phyloP scores from a whole-genome alignment of 768 basidiomycete genomes.

The Pluteus cervinus region DNA sequence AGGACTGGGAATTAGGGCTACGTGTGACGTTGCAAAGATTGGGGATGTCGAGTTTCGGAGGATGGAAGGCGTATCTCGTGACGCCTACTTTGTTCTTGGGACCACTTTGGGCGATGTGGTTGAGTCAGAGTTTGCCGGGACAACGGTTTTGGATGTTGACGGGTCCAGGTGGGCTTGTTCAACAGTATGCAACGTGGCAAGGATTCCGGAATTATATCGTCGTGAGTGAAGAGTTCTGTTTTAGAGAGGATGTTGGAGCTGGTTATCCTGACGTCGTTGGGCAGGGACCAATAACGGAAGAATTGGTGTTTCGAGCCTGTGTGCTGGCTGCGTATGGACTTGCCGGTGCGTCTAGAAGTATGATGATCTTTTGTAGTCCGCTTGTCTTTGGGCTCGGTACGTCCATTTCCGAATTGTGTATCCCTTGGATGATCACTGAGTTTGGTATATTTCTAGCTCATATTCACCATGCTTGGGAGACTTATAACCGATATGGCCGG shows the following conservation, averaged over 20 bases:
- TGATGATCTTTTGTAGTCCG: conserved; percentile 77
- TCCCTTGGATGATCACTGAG: too few species aligned
- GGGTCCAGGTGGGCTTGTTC: too few species aligned
- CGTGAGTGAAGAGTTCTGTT: conserved; percentile 18
- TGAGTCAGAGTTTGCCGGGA: conserved; percentile 45
- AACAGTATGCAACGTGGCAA: conserved; percentile 40
- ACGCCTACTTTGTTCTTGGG: conserved; percentile 74
- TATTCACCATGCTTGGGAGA: conserved; percentile 88
- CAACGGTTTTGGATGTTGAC: conserved; percentile 44
- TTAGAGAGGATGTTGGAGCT: too few species aligned
- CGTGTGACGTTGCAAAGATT: background rate
- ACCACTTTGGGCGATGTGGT: conserved; percentile 57
- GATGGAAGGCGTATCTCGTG: conserved; percentile 34
- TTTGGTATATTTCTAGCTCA: conserved; percentile 67
- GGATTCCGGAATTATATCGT: conserved; percentile 68
- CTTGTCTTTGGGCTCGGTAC: conserved; percentile 84
- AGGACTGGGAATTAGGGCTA: background rate
- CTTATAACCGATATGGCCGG: conserved; percentile 68
- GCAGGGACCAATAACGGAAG: conserved; percentile 89
- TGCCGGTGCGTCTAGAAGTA: conserved; percentile 43
- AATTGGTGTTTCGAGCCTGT: conserved; percentile 85
- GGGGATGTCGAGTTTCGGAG: background rate
- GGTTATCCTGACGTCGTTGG: conserved; percentile 20
- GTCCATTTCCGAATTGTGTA: background rate
- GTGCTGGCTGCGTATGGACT: conserved; percentile 71